Evolutionary conservation across 2,329 filamentous ascomycete species (phyloP).

Genomic region (Diaporthe velutina): DNA sequence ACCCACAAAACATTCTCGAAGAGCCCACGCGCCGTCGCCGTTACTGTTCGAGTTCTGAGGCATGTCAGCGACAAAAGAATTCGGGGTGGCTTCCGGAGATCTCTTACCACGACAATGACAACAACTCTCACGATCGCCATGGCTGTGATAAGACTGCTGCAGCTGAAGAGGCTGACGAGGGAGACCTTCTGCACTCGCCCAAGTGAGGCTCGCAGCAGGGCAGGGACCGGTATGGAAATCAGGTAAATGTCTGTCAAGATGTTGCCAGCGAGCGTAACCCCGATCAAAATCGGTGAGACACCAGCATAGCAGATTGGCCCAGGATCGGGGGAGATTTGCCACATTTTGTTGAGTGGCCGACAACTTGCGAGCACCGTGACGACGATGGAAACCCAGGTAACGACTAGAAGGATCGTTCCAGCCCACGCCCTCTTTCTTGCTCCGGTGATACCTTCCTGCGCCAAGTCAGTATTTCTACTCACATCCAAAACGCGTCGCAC

Average conservation of each 20-base stretch:
- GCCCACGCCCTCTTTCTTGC: slow-evolving; percentile 57
- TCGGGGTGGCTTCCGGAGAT: neutral
- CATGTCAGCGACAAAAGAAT: neutral
- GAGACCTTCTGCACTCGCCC: slow-evolving; percentile 29
- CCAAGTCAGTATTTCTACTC: neutral
- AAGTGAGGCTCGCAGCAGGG: slow-evolving; percentile 28
- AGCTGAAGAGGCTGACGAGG: slow-evolving; percentile 36
- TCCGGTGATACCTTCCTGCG: slow-evolving; percentile 50
- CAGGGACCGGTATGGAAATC: slow-evolving; percentile 34
- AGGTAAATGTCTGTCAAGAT: slow-evolving; percentile 39
- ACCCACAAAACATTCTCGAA: slow-evolving; percentile 35
- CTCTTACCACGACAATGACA: slow-evolving; percentile 28
- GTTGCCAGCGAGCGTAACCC: slow-evolving; percentile 33
- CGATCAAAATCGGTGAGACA: slow-evolving; percentile 30
- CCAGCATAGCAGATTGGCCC: slow-evolving; percentile 55
- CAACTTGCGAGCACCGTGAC: slow-evolving; percentile 66
- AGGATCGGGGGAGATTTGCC: slow-evolving; percentile 71
- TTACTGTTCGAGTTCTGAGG: slow-evolving; percentile 25
- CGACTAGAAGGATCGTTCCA: slow-evolving; percentile 62
- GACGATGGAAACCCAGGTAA: slow-evolving; percentile 63
- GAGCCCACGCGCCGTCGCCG: slow-evolving; percentile 35
- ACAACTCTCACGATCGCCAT: slow-evolving; percentile 31
- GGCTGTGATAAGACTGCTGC: slow-evolving; percentile 35
- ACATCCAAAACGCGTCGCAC: neutral
- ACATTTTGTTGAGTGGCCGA: slow-evolving; percentile 65